A percentile compares a stretch with the other conserved stretches of the same genome.
Conservation (phyloP, 1,139 yeast genomes). For the Suhomyces taliae region DNA sequence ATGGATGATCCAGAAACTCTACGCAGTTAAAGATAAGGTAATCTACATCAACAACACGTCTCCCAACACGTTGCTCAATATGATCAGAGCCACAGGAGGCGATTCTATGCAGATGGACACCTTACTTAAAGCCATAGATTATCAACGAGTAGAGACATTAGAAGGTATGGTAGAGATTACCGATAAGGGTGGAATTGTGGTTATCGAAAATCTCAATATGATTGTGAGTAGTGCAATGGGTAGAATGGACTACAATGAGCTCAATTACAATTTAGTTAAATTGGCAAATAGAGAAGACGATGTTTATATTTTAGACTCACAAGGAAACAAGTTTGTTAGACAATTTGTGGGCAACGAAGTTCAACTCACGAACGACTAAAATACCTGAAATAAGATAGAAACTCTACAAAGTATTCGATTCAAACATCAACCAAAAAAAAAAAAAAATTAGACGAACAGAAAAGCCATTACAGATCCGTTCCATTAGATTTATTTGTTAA, state of each 20-base stretch:
- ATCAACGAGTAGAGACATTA: conserved; percentile 8
- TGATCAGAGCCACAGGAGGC: not conserved
- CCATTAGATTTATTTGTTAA: no score
- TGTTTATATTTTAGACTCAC: conserved; percentile 6
- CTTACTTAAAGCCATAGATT: conserved; percentile 9
- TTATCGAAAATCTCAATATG: conserved; percentile 9
- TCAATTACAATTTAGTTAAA: conserved; percentile 7
- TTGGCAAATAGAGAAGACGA: conserved; percentile 1
- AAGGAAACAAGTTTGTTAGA: conserved; percentile 5
- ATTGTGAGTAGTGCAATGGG: conserved; percentile 4
- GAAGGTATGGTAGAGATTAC: not conserved
- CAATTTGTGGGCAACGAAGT: conserved; percentile 5
- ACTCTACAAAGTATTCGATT: no score
- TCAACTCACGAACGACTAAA: not conserved
- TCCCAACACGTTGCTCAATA: conserved; percentile 8
- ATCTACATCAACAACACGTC: conserved; percentile 11
- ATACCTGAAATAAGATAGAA: no score
- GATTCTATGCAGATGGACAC: not conserved
- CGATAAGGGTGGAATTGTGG: not conserved
- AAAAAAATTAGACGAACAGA: no score
- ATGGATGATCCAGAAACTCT: conserved; percentile 1
- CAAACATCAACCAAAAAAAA: no score
- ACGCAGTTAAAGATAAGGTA: not conserved
- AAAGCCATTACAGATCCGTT: no score
- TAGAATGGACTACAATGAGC: conserved; percentile 7